Evolutionary conservation across 441 rosid genomes (phyloP), one percentile per base, ranked within the genome.

Genomic region (Erodium moschatum): DNA sequence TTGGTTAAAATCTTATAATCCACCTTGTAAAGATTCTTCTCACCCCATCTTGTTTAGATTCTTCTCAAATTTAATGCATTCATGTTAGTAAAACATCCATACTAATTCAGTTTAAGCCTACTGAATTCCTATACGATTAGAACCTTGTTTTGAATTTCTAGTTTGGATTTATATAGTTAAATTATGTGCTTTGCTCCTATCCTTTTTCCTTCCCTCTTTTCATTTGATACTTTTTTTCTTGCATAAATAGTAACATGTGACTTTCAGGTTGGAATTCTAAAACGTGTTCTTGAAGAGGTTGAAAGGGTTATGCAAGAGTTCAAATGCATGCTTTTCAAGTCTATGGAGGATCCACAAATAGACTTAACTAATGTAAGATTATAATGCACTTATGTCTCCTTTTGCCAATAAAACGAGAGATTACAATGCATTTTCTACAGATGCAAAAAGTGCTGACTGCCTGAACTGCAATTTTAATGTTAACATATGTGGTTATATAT

Each of bases 201-300:
- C 16, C 12, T 33, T 11, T 68, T 15, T 65, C 13, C 50, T 54
- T 38, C 20, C 68, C 54, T 42, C 35, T 35, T 62, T 52, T 21
- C 27, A 15, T 73, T 56, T 48, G 13, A 16, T 24, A 52, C 15
- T 18, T 27, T 69, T 78, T 69, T 69, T 72, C 29, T 63, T 67
- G 44, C 61, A n/a, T n/a, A 19, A 27, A 61, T 70, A 6, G 40
- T 19, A 56, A 19, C 65, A 21, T 62, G 61, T 77, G 20, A 71
- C 79, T 84, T 79, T 79, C 89, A 93, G 98, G 97, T 91, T 67
- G 92, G 83, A 79, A 84, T 94, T 81, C 84, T 94, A 68, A 94
- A 94, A 83, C 92, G 97, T 65, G 97, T 94, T 58, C 96, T 89
- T 69, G 99, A 91, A 83, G 99, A 94, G 89, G 97, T 91, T 82